Evolutionary conservation across 768 basidiomycete species (phyloP), one percentile per base, ranked within the genome.

Genomic region (Lactarius sanguifluus): DNA sequence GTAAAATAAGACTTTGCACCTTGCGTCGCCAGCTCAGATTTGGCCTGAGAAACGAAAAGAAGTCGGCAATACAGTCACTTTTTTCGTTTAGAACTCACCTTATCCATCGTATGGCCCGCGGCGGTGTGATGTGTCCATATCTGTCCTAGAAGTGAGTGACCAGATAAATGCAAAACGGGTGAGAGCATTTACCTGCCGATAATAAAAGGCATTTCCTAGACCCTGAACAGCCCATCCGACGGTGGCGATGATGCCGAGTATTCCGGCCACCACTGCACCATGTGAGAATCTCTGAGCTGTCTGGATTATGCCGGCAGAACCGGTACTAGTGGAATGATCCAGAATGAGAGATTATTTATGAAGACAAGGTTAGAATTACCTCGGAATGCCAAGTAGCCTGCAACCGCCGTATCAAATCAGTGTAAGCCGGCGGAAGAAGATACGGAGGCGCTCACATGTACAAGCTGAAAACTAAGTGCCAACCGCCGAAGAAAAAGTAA

Each of bases 401-500:
- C 32, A 57, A 40, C 2, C 7, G 61, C 59, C 58, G 74, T 67
- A 66, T 67, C 74, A 69, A 76, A 73, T 71, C 70, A 69, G 57
- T 50, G 64, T 63, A 64, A 55, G 43, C 55, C 41, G 23, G 55
- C 71, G 63, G 69, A 67, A 13, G 15, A 52, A n/a, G 38, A 5
- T 28, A 28, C 13, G 32, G 25, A 10, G 7, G 15, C 0, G 18
- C 88, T 81, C 74, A 92, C 94, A 92, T 93, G 80, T 98, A 98
- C 74, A 92, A 75, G 69, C 91, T 92, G 81, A 94, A 98, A 50
- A 92, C 81, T 68, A 98, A 83, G 79, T 99, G 95, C 83, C 92
- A 98, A 57, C 94, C 96, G 63, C 88, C 84, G 79, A 99, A 99
- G 79, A 98, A 86, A 83, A 98, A 96, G 82, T 94, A 99, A 70